Conservation (phyloP, 2,329 filamentous ascomycete genomes). For the Botryotinia calthae region DNA sequence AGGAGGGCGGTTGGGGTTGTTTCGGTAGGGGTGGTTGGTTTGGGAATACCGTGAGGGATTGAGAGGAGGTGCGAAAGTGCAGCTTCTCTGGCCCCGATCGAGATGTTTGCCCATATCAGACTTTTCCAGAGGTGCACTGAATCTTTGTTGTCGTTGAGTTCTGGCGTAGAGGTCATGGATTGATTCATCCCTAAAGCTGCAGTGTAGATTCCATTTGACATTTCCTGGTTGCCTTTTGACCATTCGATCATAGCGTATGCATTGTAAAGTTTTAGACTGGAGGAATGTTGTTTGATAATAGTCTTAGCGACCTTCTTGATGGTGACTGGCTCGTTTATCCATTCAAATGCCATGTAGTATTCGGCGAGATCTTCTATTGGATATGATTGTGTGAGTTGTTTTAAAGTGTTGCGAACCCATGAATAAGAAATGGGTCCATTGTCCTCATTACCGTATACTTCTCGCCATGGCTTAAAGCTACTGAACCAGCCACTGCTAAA, state of each 20-base stretch:
- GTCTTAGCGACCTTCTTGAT: constrained; percentile 70
- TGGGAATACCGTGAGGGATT: constrained; percentile 40
- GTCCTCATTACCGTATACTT: constrained; percentile 25
- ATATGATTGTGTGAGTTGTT: constrained; percentile 51
- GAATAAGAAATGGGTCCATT: constrained; percentile 31
- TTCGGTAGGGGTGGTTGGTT: constrained; percentile 32
- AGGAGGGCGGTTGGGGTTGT: constrained; percentile 42
- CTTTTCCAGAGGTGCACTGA: constrained; percentile 35
- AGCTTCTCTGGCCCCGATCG: constrained; percentile 28
- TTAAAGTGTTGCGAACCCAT: constrained; percentile 55
- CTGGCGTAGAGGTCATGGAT: constrained; percentile 36
- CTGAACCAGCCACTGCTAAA: constrained; percentile 42
- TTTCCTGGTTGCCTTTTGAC: constrained; percentile 52
- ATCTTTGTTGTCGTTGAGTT: constrained; percentile 37
- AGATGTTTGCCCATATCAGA: constrained; percentile 36
- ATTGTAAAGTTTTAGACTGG: constrained; percentile 70
- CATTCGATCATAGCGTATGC: constrained; percentile 73
- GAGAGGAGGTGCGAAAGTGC: constrained; percentile 43
- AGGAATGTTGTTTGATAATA: constrained; percentile 66
- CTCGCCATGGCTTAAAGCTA: constrained; percentile 25
- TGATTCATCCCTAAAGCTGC: constrained; percentile 62
- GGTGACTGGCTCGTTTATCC: constrained; percentile 49
- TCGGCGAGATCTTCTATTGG: constrained; percentile 57
- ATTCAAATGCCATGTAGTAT: constrained; percentile 69
- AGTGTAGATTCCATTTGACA: constrained; percentile 62